Evolutionary conservation across 2,329 filamentous ascomycete genomes (phyloP).

Genomic region (Pseudopyrenochaeta lycopersici): DNA sequence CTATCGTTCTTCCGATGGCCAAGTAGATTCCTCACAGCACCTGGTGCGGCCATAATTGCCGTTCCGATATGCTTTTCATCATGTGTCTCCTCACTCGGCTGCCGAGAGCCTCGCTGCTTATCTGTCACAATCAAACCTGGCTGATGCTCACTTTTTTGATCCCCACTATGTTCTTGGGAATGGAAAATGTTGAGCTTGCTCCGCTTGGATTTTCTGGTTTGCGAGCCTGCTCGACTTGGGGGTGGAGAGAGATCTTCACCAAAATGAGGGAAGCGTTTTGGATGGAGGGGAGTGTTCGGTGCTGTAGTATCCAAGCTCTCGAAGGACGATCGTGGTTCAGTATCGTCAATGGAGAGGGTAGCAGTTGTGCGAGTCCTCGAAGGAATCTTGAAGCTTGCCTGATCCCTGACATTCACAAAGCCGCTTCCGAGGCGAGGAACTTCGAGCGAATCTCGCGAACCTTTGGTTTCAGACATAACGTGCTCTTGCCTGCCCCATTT

Average conservation of each 20-base stretch:
- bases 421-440: constrained; percentile 29
- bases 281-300: constrained; percentile 48
- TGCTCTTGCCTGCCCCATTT: constrained; percentile 46
- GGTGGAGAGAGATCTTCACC: constrained; percentile 49
- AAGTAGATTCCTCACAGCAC: constrained; percentile 44
- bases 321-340: constrained; percentile 50
- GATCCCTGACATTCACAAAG: constrained; percentile 24
- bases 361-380: constrained; percentile 26
- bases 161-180: constrained; percentile 47
- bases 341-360: constrained; percentile 30
- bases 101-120: constrained; percentile 36
- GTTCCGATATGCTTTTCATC: constrained; percentile 41
- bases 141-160: constrained; percentile 32
- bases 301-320: constrained; percentile 50
- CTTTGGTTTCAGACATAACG: constrained; percentile 25
- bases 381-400: constrained; percentile 28
- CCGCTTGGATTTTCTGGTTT: constrained; percentile 46
- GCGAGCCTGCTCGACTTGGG: constrained; percentile 41
- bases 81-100: constrained; percentile 42
- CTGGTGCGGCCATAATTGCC: constrained; percentile 42
- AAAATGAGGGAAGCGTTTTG: constrained; percentile 42
- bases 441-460: constrained; percentile 35
- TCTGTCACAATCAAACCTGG: constrained; percentile 29
- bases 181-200: constrained; percentile 54
- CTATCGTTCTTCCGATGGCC: constrained; percentile 50